These are phyloP conservation scores for Fusarium oligoseptatum DNA, from an alignment of 2,329 filamentous ascomycete species.

Conservation along the genomic window DNA sequence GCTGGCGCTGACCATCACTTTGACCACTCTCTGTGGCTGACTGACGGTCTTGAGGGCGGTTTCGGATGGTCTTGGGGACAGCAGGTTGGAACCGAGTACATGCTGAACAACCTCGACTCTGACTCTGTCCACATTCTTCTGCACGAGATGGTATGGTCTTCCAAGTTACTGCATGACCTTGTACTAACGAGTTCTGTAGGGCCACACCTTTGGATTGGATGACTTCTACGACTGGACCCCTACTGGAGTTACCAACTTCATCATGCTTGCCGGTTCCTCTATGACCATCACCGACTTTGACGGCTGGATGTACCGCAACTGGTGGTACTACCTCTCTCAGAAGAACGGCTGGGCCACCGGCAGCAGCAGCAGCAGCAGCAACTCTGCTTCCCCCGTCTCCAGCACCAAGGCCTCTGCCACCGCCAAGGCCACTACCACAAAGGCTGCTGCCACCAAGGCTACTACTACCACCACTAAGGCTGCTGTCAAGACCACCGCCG, in stretches of 20 bases:
- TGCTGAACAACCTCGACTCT: slow-evolving; percentile 54
- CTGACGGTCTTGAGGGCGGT: slow-evolving; percentile 58
- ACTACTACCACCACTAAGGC: neutral
- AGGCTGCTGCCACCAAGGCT: neutral
- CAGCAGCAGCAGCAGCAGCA: neutral
- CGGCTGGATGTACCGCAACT: slow-evolving; percentile 62
- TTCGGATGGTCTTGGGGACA: slow-evolving; percentile 62
- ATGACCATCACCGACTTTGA: slow-evolving; percentile 61
- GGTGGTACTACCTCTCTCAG: slow-evolving; percentile 55
- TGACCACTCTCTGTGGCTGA: slow-evolving; percentile 61
- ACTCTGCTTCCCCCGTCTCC: neutral
- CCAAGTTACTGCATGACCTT: neutral
- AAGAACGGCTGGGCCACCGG: slow-evolving; percentile 41
- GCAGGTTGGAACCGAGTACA: slow-evolving; percentile 59
- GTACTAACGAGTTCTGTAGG: neutral
- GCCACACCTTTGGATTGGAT: slow-evolving; percentile 58
- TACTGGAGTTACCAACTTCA: slow-evolving; percentile 56
- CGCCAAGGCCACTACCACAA: neutral
- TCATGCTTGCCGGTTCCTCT: slow-evolving; percentile 60
- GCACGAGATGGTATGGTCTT: slow-evolving; percentile 54
- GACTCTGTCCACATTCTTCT: slow-evolving; percentile 60
- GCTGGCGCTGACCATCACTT: slow-evolving; percentile 53
- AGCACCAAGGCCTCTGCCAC: neutral
- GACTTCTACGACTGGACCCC: slow-evolving; percentile 60
- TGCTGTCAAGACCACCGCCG: neutral